A percentile compares a stretch with the other conserved stretches of the same genome.
phyloP scores from a whole-genome alignment of 805 yeast genomes.

The Ascoidea asiatica region DNA sequence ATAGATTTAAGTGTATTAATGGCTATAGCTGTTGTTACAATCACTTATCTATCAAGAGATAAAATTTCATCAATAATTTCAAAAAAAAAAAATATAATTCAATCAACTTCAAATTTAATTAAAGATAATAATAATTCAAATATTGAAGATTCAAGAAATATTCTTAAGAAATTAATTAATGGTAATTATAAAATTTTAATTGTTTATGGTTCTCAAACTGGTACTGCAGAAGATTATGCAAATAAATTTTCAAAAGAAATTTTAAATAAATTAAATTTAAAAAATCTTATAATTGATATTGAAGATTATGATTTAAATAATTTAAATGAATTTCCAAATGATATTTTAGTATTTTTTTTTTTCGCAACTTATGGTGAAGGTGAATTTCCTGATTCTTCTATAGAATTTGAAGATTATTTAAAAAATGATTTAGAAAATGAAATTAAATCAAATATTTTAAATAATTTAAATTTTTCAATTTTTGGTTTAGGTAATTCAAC shows the following conservation, averaged over 20 bases:
- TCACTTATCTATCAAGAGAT: background rate
- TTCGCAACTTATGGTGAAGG: constrained; percentile 97
- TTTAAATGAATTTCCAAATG: constrained; percentile 47
- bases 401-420: constrained; percentile 58
- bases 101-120: background rate
- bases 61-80: background rate
- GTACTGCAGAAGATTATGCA: constrained; percentile 97
- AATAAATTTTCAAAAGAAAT: constrained; percentile 83
- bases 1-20: background rate
- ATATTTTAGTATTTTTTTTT: constrained; percentile 56
- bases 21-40: background rate
- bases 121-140: background rate
- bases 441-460: constrained; percentile 21
- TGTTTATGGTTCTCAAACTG: constrained; percentile 92
- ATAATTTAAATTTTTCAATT: constrained; percentile 50
- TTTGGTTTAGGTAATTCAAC: constrained; percentile 95
- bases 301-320: constrained; percentile 81
- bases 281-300: constrained; percentile 75
- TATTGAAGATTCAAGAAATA: background rate
- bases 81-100: too few species aligned
- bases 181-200: constrained; percentile 68
- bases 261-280: constrained; percentile 65
- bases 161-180: constrained; percentile 21
- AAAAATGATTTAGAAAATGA: constrained; percentile 58
- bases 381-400: constrained; percentile 95